These are phyloP conservation scores for Fomitopsis schrenkii DNA, from an alignment of 1,284 basidiomycete species.

Conservation along the genomic window DNA sequence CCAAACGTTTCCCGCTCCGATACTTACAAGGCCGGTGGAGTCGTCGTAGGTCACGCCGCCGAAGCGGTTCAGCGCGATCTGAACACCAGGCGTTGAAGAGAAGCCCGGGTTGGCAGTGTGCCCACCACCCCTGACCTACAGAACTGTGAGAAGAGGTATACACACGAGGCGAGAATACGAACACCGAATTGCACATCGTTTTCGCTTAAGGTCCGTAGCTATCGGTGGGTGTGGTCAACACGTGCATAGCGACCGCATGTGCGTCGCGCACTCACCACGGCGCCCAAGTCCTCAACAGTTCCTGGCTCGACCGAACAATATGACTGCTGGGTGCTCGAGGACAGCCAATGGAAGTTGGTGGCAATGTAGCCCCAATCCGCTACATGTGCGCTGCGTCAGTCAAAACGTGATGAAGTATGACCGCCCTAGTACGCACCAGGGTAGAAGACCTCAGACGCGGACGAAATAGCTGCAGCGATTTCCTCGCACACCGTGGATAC, in stretches of 20 bases:
- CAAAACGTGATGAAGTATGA: constrained; percentile 3
- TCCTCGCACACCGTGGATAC: not conserved
- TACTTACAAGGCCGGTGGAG: constrained; percentile 28
- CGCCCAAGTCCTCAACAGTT: constrained; percentile 21
- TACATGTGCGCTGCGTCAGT: constrained; percentile 19
- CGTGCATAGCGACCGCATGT: constrained; percentile 12
- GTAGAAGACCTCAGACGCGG: constrained; percentile 2
- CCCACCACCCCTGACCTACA: constrained; percentile 45
- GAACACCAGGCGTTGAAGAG: constrained; percentile 49
- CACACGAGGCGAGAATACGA: not conserved
- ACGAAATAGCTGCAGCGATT: constrained; percentile 1
- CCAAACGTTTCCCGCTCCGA: constrained; percentile 48
- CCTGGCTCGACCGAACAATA: constrained; percentile 23
- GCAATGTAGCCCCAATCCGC: constrained; percentile 14
- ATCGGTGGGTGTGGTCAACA: not conserved
- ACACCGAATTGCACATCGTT: constrained; percentile 37
- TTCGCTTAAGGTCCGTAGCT: constrained; percentile 41
- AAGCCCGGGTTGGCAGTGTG: constrained; percentile 44
- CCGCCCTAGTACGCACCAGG: not conserved
- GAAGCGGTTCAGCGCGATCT: constrained; percentile 45
- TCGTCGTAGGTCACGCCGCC: constrained; percentile 34
- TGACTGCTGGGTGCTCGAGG: constrained; percentile 21
- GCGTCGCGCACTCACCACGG: constrained; percentile 19
- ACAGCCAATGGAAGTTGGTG: constrained; percentile 26
- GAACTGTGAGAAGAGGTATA: not conserved